These are phyloP conservation scores for Lentinus brumalis DNA, from an alignment of 768 basidiomycete genomes.

Conservation along the genomic window DNA sequence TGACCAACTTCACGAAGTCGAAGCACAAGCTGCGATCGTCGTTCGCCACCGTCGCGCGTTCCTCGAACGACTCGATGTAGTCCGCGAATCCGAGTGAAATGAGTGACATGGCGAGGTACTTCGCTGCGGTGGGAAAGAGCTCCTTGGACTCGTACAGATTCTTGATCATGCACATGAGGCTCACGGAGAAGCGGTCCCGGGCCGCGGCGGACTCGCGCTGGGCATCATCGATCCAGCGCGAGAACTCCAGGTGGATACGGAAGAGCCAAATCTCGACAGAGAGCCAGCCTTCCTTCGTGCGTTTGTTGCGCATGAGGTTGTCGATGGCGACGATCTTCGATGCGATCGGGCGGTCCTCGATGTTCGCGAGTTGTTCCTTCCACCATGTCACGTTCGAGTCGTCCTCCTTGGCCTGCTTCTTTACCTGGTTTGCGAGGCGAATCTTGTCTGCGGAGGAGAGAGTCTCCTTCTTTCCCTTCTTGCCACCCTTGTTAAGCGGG, in stretches of 20 bases:
- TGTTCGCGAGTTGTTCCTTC: constrained; percentile 44
- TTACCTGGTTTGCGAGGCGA: constrained; percentile 45
- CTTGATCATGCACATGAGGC: constrained; percentile 51
- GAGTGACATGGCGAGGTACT: constrained; percentile 43
- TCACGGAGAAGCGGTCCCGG: constrained; percentile 49
- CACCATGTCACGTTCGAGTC: constrained; percentile 53
- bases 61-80: constrained; percentile 29
- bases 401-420: constrained; percentile 46
- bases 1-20: constrained; percentile 56
- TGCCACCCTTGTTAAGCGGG: neutral
- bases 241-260: constrained; percentile 52
- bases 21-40: constrained; percentile 44
- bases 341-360: constrained; percentile 36
- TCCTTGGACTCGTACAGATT: constrained; percentile 41
- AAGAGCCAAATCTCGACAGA: constrained; percentile 54
- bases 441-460: constrained; percentile 43
- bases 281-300: constrained; percentile 44
- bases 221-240: constrained; percentile 52
- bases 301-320: constrained; percentile 47
- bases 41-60: constrained; percentile 20
- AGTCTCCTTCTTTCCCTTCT: constrained; percentile 33
- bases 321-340: constrained; percentile 39
- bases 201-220: constrained; percentile 36
- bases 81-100: constrained; percentile 49
- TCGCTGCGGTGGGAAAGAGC: constrained; percentile 38